phyloP scores from a whole-genome alignment of 2,329 filamentous ascomycete genomes.

The Aureobasidium sp. region DNA sequence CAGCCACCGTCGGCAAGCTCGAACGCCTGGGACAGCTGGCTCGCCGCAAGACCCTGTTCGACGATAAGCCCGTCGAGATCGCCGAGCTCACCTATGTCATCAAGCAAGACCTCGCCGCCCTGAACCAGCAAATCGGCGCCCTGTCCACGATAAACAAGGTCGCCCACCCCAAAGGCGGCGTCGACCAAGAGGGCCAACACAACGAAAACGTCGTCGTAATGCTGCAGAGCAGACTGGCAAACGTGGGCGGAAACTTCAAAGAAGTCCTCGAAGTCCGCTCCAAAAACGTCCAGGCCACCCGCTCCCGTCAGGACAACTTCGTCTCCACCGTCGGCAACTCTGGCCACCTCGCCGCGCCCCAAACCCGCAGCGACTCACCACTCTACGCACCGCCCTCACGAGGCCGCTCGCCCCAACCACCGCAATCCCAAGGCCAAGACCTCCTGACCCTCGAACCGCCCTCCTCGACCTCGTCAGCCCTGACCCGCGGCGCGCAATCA shows the following conservation, averaged over 20 bases:
- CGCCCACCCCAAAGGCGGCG: slow-evolving; percentile 48
- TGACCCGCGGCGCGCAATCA: slow-evolving; percentile 47
- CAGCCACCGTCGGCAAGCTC: slow-evolving; percentile 85
- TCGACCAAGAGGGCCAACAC: slow-evolving; percentile 82
- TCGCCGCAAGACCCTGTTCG: slow-evolving; percentile 93
- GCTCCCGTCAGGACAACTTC: slow-evolving; percentile 91
- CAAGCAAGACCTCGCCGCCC: slow-evolving; percentile 83
- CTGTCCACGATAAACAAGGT: slow-evolving; percentile 71
- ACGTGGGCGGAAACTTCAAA: slow-evolving; percentile 93
- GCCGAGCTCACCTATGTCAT: slow-evolving; percentile 95
- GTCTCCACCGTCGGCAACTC: slow-evolving; percentile 61
- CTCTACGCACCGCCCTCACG: slow-evolving; percentile 33
- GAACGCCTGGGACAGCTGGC: slow-evolving; percentile 89
- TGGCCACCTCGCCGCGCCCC: slow-evolving; percentile 39
- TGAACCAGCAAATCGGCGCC: slow-evolving; percentile 78
- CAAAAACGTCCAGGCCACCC: slow-evolving; percentile 93
- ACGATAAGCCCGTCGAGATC: slow-evolving; percentile 93
- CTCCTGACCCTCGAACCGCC: slow-evolving; percentile 73
- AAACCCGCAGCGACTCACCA: slow-evolving; percentile 35
- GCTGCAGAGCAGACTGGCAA: slow-evolving; percentile 81
- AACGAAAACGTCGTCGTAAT: slow-evolving; percentile 95
- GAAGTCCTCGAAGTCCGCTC: slow-evolving; percentile 93
- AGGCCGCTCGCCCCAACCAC: slow-evolving; percentile 16
- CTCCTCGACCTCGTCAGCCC: slow-evolving; percentile 33
- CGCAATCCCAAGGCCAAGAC: slow-evolving; percentile 45